Evolutionary conservation across 2,329 filamentous ascomycete species (phyloP), one percentile per base, ranked within the genome.

Genomic region (Pseudogymnoascus sp.): DNA sequence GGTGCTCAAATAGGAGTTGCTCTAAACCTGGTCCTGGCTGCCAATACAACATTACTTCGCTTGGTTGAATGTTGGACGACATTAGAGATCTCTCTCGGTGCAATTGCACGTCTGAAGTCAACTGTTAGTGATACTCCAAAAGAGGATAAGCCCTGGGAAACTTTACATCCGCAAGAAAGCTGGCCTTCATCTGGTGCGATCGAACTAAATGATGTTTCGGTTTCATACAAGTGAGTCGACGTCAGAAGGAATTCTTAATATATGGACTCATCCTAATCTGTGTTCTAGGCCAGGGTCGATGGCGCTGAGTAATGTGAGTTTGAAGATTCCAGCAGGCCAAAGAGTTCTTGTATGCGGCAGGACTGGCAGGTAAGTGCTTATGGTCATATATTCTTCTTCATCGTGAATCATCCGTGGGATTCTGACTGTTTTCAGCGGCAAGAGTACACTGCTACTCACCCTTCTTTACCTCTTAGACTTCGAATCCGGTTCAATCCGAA

Each of bases 41-140:
- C 61, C 11, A 69, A 65, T 28, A 65, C 47, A 14, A 67, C 65
- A 12, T 33, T 70, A 2, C 36, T 67, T 1, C 62, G 63, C 12
- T 54, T 75, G 0, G 62, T 72, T 8, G 74, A 74, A 16, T 77
- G 74, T 43, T 86, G 81, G 81, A 85, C 82, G 0, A 76, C 75
- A 35, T 71, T 86, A 11, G 83, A 86, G 65, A 85, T 81, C 0
- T 78, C 79, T 47, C 78, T 86, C 50, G 83, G 83, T 8, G 82
- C 82, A 6, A 76, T 86, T 20, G 74, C 79, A 11, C 76, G 83
- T 25, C 75, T 85, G 65, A 82, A 79, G 67, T 74, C 75, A 12
- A 81, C 84, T 62, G 76, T 75, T 2, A 72, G 74, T 65, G 74
- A 80, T 60, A 71, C 69, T 60, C 69, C 71, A 4, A 65, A 62